phyloP scores from a whole-genome alignment of 495 filamentous ascomycete genomes.

The Lepraria neglecta region DNA sequence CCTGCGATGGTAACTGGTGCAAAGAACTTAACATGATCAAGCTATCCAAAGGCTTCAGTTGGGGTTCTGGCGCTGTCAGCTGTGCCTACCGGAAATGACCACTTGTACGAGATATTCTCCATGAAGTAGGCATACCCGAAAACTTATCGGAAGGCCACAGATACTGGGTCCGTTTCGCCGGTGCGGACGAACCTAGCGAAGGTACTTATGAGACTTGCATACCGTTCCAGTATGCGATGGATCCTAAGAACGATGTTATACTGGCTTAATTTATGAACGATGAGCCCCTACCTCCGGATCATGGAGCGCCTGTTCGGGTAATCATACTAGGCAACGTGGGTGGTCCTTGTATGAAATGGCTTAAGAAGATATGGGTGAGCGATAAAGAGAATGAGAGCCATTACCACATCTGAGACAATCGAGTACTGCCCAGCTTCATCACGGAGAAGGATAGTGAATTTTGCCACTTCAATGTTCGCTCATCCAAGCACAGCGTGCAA shows the following conservation, averaged over 20 bases:
- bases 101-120: background rate
- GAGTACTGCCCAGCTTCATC: background rate
- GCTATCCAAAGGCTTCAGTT: background rate
- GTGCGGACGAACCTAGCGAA: conserved; percentile 1
- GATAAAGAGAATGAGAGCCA: background rate
- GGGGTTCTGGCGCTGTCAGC: conserved; percentile 1
- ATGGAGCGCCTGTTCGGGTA: background rate
- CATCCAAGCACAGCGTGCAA: background rate
- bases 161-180: background rate
- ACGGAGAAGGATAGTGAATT: background rate
- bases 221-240: background rate
- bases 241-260: background rate
- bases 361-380: background rate
- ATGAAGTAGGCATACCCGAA: background rate
- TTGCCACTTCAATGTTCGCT: background rate
- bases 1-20: background rate
- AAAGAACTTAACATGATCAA: background rate
- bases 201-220: conserved; percentile 1
- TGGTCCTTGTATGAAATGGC: background rate
- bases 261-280: background rate
- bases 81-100: background rate
- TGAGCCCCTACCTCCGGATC: background rate
- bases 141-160: background rate
- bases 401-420: background rate
- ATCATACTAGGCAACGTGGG: background rate